These are phyloP conservation scores for Quercus aquifolioides DNA, from an alignment of 306 rosid genomes.

Conservation along the genomic window DNA sequence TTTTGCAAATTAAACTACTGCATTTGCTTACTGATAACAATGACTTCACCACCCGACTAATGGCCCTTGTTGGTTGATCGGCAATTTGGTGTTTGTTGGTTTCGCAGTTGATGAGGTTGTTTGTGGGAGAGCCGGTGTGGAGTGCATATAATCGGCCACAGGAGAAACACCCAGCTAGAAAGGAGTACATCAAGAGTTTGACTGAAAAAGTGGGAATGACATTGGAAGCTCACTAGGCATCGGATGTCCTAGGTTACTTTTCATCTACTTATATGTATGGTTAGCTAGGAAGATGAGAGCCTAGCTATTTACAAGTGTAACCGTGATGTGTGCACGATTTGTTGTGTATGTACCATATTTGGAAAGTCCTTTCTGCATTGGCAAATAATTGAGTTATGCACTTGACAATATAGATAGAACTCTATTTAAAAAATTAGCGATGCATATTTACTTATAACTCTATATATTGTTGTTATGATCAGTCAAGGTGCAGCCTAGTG, in stretches of 20 bases:
- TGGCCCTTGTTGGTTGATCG: background rate
- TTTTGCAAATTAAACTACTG: background rate
- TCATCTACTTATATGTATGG: background rate
- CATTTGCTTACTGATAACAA: background rate
- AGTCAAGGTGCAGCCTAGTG: too few species aligned
- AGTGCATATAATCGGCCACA: slow-evolving; percentile 83
- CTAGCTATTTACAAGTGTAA: background rate
- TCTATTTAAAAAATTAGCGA: background rate
- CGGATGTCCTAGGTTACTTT: background rate
- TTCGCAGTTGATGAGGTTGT: slow-evolving; percentile 80
- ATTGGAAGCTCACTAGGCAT: slow-evolving; percentile 55
- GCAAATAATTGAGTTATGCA: background rate
- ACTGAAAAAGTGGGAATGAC: slow-evolving; percentile 49
- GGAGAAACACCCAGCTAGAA: slow-evolving; percentile 80
- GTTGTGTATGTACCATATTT: background rate
- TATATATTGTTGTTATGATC: background rate
- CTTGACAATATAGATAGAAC: background rate
- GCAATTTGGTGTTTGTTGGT: background rate
- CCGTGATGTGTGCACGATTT: background rate
- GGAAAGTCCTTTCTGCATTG: background rate
- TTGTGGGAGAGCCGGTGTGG: slow-evolving; percentile 89
- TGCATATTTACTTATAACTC: background rate
- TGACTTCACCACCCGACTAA: background rate
- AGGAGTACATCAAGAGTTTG: slow-evolving; percentile 60
- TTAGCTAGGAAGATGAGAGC: background rate